A percentile compares a stretch with the other conserved stretches of the same genome.
These are phyloP conservation scores for Gliomastix tumulicola DNA, from an alignment of 2,329 filamentous ascomycete species.

Conservation along the genomic window DNA sequence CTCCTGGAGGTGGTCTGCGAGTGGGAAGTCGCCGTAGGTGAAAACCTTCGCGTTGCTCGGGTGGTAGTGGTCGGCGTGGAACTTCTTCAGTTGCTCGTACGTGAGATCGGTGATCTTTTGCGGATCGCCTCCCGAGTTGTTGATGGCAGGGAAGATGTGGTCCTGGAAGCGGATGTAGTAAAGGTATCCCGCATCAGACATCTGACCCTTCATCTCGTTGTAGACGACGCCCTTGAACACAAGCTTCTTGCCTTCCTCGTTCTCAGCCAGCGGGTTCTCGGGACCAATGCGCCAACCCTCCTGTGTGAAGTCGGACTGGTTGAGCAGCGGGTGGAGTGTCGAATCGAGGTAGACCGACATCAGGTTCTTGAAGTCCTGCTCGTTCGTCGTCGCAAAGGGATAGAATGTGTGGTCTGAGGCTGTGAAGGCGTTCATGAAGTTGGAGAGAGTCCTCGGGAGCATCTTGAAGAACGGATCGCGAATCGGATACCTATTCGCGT, in stretches of 20 bases:
- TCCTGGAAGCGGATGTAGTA: slow-evolving; percentile 96
- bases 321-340: slow-evolving; percentile 82
- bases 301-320: slow-evolving; percentile 87
- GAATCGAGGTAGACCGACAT: slow-evolving; percentile 96
- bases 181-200: slow-evolving; percentile 93
- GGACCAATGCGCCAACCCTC: slow-evolving; percentile 96
- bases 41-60: slow-evolving; percentile 95
- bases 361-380: slow-evolving; percentile 90
- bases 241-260: slow-evolving; percentile 56
- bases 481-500: slow-evolving; percentile 71
- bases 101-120: slow-evolving; percentile 95
- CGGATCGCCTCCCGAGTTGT: slow-evolving; percentile 95
- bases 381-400: slow-evolving; percentile 94
- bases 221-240: slow-evolving; percentile 98
- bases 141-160: slow-evolving; percentile 85
- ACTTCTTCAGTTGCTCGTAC: slow-evolving; percentile 79
- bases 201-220: slow-evolving; percentile 99
- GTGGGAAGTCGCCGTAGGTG: slow-evolving; percentile 89
- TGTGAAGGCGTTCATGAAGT: slow-evolving; percentile 99
- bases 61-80: slow-evolving; percentile 91
- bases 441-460: slow-evolving; percentile 94
- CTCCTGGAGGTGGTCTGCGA: slow-evolving; percentile 73
- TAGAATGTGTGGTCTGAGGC: slow-evolving; percentile 96
- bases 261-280: slow-evolving; percentile 66
- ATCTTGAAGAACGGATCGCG: slow-evolving; percentile 99